phyloP scores from a whole-genome alignment of 2,329 filamentous ascomycete genomes.

The Falciphora oryzae region DNA sequence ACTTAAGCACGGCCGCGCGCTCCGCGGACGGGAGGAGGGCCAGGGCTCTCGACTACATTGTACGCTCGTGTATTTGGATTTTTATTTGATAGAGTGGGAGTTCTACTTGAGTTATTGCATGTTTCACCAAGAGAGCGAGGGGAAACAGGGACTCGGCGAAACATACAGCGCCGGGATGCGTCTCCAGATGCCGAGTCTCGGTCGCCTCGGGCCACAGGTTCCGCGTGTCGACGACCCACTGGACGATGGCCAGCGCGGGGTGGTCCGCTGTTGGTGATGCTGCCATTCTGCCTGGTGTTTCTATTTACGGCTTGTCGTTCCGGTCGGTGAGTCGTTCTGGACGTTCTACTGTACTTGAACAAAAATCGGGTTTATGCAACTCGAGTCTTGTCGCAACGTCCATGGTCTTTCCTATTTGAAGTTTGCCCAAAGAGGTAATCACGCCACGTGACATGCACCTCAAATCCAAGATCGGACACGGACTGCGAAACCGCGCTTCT shows the following conservation, averaged over 20 bases:
- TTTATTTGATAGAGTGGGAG: not conserved
- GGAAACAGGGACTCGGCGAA: no score
- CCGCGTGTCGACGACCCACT: constrained; percentile 59
- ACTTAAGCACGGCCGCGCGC: constrained; percentile 50
- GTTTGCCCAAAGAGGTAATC: no score
- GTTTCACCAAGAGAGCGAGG: not conserved
- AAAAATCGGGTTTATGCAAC: not conserved
- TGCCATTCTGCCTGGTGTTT: not conserved
- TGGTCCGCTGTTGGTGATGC: not conserved
- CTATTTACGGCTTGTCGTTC: not conserved
- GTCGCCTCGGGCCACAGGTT: constrained; percentile 47
- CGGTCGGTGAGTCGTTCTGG: not conserved
- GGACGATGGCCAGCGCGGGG: constrained; percentile 36
- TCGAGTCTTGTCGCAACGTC: not conserved
- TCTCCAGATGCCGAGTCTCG: constrained; percentile 42
- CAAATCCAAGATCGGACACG: no score
- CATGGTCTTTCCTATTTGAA: no score
- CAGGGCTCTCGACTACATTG: constrained; percentile 39
- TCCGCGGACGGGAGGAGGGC: constrained; percentile 49
- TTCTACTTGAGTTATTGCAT: not conserved
- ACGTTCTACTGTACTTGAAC: no score
- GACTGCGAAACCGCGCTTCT: no score
- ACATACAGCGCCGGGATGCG: constrained; percentile 10
- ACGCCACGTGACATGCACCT: not conserved
- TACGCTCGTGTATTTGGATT: not conserved